Conservation (phyloP, 345 rosid genomes). For the Hypericum androsaemum region DNA sequence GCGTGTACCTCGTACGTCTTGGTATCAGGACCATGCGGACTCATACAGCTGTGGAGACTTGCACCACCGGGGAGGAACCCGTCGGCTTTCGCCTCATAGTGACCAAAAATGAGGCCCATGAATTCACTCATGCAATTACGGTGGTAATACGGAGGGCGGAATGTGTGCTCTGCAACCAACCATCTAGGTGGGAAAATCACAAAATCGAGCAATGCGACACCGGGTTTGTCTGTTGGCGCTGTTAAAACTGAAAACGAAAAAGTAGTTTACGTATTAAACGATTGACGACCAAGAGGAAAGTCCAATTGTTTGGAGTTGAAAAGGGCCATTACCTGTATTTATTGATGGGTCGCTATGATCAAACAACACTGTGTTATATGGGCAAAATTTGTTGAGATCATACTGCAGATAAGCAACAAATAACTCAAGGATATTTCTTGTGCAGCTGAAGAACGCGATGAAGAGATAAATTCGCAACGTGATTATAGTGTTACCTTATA, state of each 20-base stretch:
- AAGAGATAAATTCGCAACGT: neutral
- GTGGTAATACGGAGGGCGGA: slow-evolving; percentile 91
- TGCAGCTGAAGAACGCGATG: too few species aligned
- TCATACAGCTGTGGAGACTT: slow-evolving; percentile 96
- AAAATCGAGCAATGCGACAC: slow-evolving; percentile 92
- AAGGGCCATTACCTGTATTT: slow-evolving; percentile 52
- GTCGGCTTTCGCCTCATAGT: slow-evolving; percentile 97
- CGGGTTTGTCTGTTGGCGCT: slow-evolving; percentile 94
- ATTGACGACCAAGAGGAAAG: too few species aligned
- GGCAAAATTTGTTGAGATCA: slow-evolving; percentile 84
- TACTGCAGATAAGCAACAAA: slow-evolving; percentile 40
- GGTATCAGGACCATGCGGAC: slow-evolving; percentile 97
- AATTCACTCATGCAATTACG: slow-evolving; percentile 99
- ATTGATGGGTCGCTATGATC: slow-evolving; percentile 93
- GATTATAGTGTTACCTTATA: slow-evolving; percentile 48
- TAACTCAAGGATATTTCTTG: too few species aligned
- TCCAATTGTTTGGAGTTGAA: too few species aligned
- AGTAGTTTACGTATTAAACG: neutral
- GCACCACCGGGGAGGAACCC: slow-evolving; percentile 94
- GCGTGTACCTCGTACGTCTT: slow-evolving; percentile 74
- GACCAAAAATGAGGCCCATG: slow-evolving; percentile 89
- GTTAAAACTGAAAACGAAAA: slow-evolving; percentile 60
- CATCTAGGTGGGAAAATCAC: slow-evolving; percentile 93
- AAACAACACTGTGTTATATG: slow-evolving; percentile 80
- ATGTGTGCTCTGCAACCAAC: slow-evolving; percentile 96